Base-by-base conservation (phyloP, 78 protist genomes). In the Dictyostelium firmibasis region DNA sequence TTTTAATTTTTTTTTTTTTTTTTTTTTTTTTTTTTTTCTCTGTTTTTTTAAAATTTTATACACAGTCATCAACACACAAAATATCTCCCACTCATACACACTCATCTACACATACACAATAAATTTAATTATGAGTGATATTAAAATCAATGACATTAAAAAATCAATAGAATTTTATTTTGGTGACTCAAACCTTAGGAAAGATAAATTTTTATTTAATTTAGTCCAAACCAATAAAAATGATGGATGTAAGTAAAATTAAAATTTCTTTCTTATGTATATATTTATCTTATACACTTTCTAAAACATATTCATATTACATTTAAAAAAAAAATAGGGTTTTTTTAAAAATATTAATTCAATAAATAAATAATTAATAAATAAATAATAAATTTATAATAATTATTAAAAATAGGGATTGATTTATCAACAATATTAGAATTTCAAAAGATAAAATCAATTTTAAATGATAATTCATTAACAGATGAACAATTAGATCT, bases 221-320 rank as follows among this genome's bases (percentile, higher is more conserved):
- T 25, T 44, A 64, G 72, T 87, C 27, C 33, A 76, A 16, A n/a
- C 35, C 29, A 44, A 74, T n/a, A 29, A 72, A 10, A 33, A 87
- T 78, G 76, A 79, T 18, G 92, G 92, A 38, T 87, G 93, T 87
- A 87, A 33, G 93, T 87, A n/a, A n/a, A 16, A 20, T 25, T 27
- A 25, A 10, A 10, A 10, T 33, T 33, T 31, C 18, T 4, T 16
- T 72, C 31, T 29, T 29, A 29, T 62, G n/a, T 7, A 62, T 50
- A 50, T 13, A 50, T 16, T 16, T 50, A 50, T n/a, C n/a, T n/a
- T 16, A 50, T 16, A 57, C 20, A 57, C n/a, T n/a, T n/a, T n/a
- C n/a, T n/a, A n/a, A n/a, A n/a, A n/a, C n/a, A n/a, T n/a, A n/a
- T n/a, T n/a, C n/a, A n/a, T n/a, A n/a, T n/a, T n/a, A n/a, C n/a